Base-by-base conservation (phyloP, 2,329 filamentous ascomycete genomes). In the Aspergillus fischeri region DNA sequence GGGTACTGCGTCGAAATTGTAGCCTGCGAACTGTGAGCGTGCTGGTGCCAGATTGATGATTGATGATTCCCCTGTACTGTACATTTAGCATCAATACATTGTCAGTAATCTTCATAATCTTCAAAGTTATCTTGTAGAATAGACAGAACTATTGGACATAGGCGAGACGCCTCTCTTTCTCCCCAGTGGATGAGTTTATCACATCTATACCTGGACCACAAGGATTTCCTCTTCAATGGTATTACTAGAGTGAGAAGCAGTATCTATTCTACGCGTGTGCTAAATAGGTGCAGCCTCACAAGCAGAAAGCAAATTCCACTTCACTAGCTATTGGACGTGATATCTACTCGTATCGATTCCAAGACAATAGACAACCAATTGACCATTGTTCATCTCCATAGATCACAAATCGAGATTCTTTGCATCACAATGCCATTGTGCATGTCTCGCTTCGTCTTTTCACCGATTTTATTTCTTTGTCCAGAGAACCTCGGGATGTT, bases 1-100 rank as follows among this genome's bases (percentile, higher is more conserved):
- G 57, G 89, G 89, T 61, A 79, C 81, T 57, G 85, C 84, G 59
- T 84, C 86, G n/a, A 88, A 88, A 77, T 74, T 88, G 72, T 27
- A 27, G 25, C 25, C 25, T 27, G 25, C 5, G 6, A 27, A 24
- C 3, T 24, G 24, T 88, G 75, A 78, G 44, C 44, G 21, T 24
- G 20, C 3, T 24, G 44, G 44, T 24, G 10, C 3, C 29, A 38
- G 32, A 38, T 47, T 47, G 44, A 47, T 47, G 32, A 38, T 47
- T 47, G 44, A 47, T 47, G 44, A 47, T 47, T 47, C 44, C 44
- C 42, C 44, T 47, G 44, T 47, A 47, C 44, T 47, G 44, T 47
- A 47, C 44, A 47, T 47, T 44, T 44, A 44, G 21, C 21, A 25
- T 47, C 32, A 38, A 38, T 47, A 24, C 21, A 47, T 47, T 47